A percentile compares a stretch with the other conserved stretches of the same genome.
Conservation (phyloP, 331 rosid species). For the Acacia concinna region DNA sequence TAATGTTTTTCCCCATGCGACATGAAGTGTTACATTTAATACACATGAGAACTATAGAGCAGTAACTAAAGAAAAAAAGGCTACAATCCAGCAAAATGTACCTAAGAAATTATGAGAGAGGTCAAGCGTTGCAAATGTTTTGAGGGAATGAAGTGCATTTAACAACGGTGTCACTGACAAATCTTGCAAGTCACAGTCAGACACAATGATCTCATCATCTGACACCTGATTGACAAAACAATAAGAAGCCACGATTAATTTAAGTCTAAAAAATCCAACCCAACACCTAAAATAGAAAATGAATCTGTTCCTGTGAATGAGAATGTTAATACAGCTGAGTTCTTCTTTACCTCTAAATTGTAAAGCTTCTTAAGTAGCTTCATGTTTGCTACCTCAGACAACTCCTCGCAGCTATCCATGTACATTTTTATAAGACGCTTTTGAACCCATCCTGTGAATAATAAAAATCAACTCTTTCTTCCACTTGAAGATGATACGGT, state of each 20-base stretch:
- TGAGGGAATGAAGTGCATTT: conserved; percentile 66
- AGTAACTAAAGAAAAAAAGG: conserved; percentile 16
- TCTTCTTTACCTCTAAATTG: conserved; percentile 75
- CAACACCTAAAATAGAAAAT: conserved; percentile 10
- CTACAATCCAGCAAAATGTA: conserved; percentile 32
- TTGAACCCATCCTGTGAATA: conserved; percentile 74
- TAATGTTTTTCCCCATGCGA: not conserved
- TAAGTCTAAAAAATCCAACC: conserved; percentile 6
- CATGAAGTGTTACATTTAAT: not conserved
- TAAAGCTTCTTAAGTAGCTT: conserved; percentile 81
- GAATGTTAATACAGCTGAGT: conserved; percentile 1
- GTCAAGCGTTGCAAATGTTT: conserved; percentile 77
- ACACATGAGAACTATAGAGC: conserved; percentile 9
- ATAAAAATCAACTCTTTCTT: conserved; percentile 16
- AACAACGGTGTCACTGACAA: conserved; percentile 78
- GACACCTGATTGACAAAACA: conserved; percentile 58
- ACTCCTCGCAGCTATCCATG: conserved; percentile 68
- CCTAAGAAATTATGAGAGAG: conserved; percentile 93
- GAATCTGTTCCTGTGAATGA: conserved; percentile 15
- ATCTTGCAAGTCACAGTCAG: conserved; percentile 93
- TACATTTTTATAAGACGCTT: conserved; percentile 81
- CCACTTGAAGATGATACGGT: conserved; percentile 16
- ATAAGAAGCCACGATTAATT: conserved; percentile 16
- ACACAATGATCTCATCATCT: conserved; percentile 78
- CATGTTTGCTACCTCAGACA: conserved; percentile 68